Percentiles rank a stretch among this genome's conserved stretches.
Conservation (phyloP, 2,329 filamentous ascomycete genomes). For the Microcyclospora pomicola region DNA sequence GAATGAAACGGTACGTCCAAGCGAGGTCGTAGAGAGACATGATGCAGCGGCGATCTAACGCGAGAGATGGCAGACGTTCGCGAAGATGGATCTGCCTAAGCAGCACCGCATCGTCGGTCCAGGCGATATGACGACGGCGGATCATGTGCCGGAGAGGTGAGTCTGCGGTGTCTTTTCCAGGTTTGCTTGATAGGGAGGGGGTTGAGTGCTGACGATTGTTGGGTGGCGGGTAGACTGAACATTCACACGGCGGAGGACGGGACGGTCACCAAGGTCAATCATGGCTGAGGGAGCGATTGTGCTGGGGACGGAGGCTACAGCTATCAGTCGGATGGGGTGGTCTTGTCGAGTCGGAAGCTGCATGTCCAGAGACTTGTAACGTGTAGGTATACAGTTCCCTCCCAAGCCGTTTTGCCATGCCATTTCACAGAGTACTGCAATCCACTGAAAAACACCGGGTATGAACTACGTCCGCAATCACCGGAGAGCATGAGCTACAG, state of each 20-base stretch:
- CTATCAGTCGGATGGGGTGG: no score
- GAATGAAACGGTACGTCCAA: conserved; percentile 27
- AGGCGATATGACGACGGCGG: conserved; percentile 34
- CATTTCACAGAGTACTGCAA: no score
- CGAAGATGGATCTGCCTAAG: conserved; percentile 35
- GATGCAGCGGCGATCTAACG: no score
- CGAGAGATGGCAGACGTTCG: conserved; percentile 30
- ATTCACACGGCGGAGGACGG: conserved; percentile 36
- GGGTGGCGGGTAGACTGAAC: conserved; percentile 25
- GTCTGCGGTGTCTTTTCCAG: conserved; percentile 1
- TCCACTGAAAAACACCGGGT: no score
- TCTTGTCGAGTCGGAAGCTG: no score
- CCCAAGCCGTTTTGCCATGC: no score
- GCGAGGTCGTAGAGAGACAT: no score
- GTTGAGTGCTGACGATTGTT: not conserved
- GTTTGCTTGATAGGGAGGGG: not conserved
- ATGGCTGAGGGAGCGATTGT: conserved; percentile 23
- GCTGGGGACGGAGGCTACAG: no score
- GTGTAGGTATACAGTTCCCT: no score
- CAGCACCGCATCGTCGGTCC: conserved; percentile 34
- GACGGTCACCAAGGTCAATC: conserved; percentile 34
- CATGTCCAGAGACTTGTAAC: no score
- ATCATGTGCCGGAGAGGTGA: conserved; percentile 33
- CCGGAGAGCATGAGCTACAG: no score
- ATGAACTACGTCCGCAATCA: no score